Conservation (phyloP, 257 asterid species). For the Knoxia roxburghii region DNA sequence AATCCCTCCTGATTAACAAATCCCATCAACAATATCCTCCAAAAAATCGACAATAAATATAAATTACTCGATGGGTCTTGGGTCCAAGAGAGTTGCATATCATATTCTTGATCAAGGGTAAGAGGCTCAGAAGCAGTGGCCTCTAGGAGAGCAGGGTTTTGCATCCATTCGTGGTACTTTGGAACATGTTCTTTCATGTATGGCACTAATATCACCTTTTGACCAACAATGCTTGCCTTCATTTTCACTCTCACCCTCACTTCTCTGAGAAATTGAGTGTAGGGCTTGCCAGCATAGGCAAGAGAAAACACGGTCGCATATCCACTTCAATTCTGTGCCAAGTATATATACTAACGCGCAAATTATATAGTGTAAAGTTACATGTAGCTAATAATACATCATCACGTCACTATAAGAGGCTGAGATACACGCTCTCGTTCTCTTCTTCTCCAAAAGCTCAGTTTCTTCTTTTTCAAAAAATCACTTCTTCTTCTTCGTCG, state of each 20-base stretch:
- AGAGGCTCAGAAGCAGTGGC: constrained; percentile 96
- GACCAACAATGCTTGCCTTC: constrained; percentile 69
- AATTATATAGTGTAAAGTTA: too few relatives aligned
- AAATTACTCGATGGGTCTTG: constrained; percentile 69
- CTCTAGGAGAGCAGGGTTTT: constrained; percentile 69
- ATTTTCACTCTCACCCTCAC: neutral
- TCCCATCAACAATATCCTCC: neutral
- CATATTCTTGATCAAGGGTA: constrained; percentile 65
- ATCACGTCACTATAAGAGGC: too few relatives aligned
- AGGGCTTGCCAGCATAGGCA: too few relatives aligned
- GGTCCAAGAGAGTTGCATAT: constrained; percentile 83
- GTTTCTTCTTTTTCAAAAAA: too few relatives aligned
- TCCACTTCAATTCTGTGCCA: too few relatives aligned
- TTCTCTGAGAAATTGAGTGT: too few relatives aligned
- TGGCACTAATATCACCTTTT: constrained; percentile 72
- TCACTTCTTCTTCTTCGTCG: too few relatives aligned
- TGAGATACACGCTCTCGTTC: too few relatives aligned
- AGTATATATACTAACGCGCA: too few relatives aligned
- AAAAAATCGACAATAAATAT: neutral
- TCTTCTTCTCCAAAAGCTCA: too few relatives aligned
- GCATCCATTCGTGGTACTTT: constrained; percentile 92
- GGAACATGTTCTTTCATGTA: constrained; percentile 89
- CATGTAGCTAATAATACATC: too few relatives aligned
- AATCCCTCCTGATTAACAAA: neutral
- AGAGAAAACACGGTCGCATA: too few relatives aligned